Evolutionary conservation across 1,284 basidiomycete genomes (phyloP).

Genomic region (Bondarzewia mesenterica): DNA sequence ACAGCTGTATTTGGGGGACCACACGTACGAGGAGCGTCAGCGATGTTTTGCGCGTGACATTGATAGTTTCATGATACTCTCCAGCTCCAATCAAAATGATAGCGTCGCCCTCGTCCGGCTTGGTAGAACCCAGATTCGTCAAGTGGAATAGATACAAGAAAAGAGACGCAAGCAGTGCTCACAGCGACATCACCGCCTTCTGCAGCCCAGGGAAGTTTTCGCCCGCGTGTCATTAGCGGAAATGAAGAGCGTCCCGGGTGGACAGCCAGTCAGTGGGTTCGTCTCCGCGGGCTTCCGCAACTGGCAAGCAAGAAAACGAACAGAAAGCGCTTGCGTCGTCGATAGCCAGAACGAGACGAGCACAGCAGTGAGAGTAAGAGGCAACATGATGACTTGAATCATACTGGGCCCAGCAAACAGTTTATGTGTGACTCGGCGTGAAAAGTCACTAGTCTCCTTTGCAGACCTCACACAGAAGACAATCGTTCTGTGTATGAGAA

Average conservation of each 20-base stretch:
- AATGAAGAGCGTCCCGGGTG: slow-evolving; percentile 47
- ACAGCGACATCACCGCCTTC: slow-evolving; percentile 47
- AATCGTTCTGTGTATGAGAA: no score
- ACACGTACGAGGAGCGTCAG: slow-evolving; percentile 42
- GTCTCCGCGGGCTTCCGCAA: slow-evolving; percentile 31
- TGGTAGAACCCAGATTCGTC: slow-evolving; percentile 13
- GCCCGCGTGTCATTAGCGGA: slow-evolving; percentile 38
- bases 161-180: slow-evolving; percentile 14
- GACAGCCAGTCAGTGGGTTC: slow-evolving; percentile 46
- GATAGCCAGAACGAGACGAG: neutral
- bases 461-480: no score
- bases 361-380: no score
- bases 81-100: slow-evolving; percentile 54
- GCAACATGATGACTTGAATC: no score
- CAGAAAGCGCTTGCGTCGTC: slow-evolving; percentile 29
- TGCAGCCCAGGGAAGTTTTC: slow-evolving; percentile 41
- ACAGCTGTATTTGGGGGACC: neutral
- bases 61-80: slow-evolving; percentile 54
- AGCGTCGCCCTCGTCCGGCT: slow-evolving; percentile 29
- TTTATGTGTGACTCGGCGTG: no score
- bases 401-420: no score
- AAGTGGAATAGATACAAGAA: neutral
- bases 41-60: slow-evolving; percentile 45
- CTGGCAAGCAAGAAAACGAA: slow-evolving; percentile 40
- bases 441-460: no score